These are phyloP conservation scores for Arabidopsis hybrid DNA, from an alignment of 441 rosid genomes.

Conservation along the genomic window DNA sequence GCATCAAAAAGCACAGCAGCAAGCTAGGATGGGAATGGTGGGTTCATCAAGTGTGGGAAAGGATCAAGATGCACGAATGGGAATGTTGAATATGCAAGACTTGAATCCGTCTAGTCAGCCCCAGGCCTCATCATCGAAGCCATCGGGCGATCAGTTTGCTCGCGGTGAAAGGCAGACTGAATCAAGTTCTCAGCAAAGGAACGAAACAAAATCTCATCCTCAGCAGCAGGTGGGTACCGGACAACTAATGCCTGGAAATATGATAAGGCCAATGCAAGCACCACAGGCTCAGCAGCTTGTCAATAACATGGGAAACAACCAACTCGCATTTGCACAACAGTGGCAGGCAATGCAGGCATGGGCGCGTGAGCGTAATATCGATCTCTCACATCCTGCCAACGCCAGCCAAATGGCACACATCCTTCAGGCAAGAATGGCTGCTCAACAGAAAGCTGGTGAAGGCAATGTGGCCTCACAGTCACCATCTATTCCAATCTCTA, in stretches of 20 bases:
- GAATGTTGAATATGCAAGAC: slow-evolving; percentile 88
- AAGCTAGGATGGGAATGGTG: slow-evolving; percentile 80
- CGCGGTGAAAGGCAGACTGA: slow-evolving; percentile 79
- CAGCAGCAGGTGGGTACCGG: slow-evolving; percentile 66
- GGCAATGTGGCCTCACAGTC: slow-evolving; percentile 59
- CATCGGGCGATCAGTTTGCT: slow-evolving; percentile 68
- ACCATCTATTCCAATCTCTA: slow-evolving; percentile 65
- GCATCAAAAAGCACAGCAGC: slow-evolving; percentile 75
- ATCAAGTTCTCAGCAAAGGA: slow-evolving; percentile 73
- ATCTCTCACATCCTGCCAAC: slow-evolving; percentile 91
- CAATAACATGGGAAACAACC: slow-evolving; percentile 75
- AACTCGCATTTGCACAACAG: slow-evolving; percentile 80
- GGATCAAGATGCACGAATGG: slow-evolving; percentile 76
- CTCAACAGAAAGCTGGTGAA: slow-evolving; percentile 82
- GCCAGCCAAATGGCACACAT: slow-evolving; percentile 89
- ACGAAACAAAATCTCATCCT: slow-evolving; percentile 62
- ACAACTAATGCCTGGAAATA: slow-evolving; percentile 66
- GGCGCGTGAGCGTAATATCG: slow-evolving; percentile 93
- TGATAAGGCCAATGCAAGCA: slow-evolving; percentile 76
- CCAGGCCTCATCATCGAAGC: slow-evolving; percentile 91
- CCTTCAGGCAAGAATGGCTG: slow-evolving; percentile 87
- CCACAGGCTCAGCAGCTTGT: slow-evolving; percentile 67
- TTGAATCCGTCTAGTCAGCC: slow-evolving; percentile 72
- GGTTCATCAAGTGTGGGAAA: slow-evolving; percentile 60
- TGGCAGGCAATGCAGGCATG: slow-evolving; percentile 88